A percentile compares a stretch with the other conserved stretches of the same genome.
Evolutionary conservation across 768 basidiomycete species (phyloP).

Genomic region (Mycena leptocephala): DNA sequence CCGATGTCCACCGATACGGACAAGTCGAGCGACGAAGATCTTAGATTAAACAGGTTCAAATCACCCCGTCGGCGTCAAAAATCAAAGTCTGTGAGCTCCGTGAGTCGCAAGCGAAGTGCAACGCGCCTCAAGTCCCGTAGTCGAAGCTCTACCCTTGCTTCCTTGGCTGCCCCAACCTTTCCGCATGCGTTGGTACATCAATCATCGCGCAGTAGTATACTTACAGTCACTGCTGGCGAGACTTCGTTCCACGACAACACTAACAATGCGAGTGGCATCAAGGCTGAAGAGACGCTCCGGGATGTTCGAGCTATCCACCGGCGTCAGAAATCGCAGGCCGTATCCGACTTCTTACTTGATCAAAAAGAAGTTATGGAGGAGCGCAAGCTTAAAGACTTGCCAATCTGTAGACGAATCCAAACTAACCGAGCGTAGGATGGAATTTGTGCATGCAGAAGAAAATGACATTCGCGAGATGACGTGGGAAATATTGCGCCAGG

Average conservation of each 20-base stretch:
- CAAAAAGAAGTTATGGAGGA: slow-evolving; percentile 35
- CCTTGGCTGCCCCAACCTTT: slow-evolving; percentile 60
- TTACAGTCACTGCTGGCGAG: slow-evolving; percentile 78
- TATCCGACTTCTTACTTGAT: slow-evolving; percentile 49
- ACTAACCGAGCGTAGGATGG: slow-evolving; percentile 57
- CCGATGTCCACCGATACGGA: slow-evolving; percentile 80
- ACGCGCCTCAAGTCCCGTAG: slow-evolving; percentile 63
- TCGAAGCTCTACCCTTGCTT: slow-evolving; percentile 79
- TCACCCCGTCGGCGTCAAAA: slow-evolving; percentile 47
- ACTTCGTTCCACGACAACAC: slow-evolving; percentile 53
- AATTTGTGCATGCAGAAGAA: slow-evolving; percentile 67
- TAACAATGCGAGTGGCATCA: slow-evolving; percentile 35
- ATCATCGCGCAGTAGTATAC: slow-evolving; percentile 78
- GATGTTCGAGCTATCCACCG: slow-evolving; percentile 46
- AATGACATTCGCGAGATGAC: slow-evolving; percentile 65
- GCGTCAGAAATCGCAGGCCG: slow-evolving; percentile 49
- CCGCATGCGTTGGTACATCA: slow-evolving; percentile 57
- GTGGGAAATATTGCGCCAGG: slow-evolving; percentile 70
- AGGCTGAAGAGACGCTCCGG: slow-evolving; percentile 47
- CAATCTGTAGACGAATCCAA: slow-evolving; percentile 30
- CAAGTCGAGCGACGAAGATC: slow-evolving; percentile 31
- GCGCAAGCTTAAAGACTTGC: slow-evolving; percentile 2
- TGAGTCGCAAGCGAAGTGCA: slow-evolving; percentile 44
- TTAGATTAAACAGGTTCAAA: slow-evolving; percentile 52
- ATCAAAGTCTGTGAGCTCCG: slow-evolving; percentile 50